Evolutionary conservation across 208 protist genomes (phyloP).

Genomic region (Wallacemonas rigidus): DNA sequence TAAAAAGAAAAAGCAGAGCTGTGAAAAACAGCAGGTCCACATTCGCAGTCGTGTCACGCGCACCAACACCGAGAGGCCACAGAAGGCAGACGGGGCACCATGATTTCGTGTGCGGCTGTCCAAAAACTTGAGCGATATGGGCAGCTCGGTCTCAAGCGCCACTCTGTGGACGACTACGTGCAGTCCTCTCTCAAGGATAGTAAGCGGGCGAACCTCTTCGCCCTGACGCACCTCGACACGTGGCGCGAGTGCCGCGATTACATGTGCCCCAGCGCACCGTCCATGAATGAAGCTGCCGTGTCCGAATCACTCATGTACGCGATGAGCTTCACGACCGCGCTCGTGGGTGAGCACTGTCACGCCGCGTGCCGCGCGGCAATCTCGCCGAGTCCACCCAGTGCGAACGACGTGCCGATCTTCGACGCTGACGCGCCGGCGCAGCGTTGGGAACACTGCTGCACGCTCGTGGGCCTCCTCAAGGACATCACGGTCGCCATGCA

Average conservation of each 20-base stretch:
- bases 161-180: slow-evolving; percentile 73
- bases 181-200: slow-evolving; percentile 67
- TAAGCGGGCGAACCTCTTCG: slow-evolving; percentile 75
- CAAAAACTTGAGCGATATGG: slow-evolving; percentile 90
- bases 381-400: background rate
- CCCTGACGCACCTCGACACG: slow-evolving; percentile 75
- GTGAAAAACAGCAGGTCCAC: no score
- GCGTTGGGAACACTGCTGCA: background rate
- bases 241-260: slow-evolving; percentile 58
- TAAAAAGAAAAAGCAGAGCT: no score
- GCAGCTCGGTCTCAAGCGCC: slow-evolving; percentile 75
- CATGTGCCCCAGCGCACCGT: slow-evolving; percentile 12
- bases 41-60: no score
- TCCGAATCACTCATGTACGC: slow-evolving; percentile 78
- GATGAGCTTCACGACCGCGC: slow-evolving; percentile 64
- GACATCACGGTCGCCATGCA: slow-evolving; percentile 33
- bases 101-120: slow-evolving; percentile 84
- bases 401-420: slow-evolving; percentile 9
- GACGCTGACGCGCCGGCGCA: background rate
- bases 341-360: slow-evolving; percentile 63
- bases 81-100: slow-evolving; percentile 10
- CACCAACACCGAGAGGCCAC: no score
- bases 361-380: slow-evolving; percentile 18
- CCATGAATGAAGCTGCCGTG: background rate
- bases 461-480: slow-evolving; percentile 19